Evolutionary conservation across 345 rosid genomes (phyloP), one percentile per base, ranked within the genome.

Genomic region (Citropsis articulata): DNA sequence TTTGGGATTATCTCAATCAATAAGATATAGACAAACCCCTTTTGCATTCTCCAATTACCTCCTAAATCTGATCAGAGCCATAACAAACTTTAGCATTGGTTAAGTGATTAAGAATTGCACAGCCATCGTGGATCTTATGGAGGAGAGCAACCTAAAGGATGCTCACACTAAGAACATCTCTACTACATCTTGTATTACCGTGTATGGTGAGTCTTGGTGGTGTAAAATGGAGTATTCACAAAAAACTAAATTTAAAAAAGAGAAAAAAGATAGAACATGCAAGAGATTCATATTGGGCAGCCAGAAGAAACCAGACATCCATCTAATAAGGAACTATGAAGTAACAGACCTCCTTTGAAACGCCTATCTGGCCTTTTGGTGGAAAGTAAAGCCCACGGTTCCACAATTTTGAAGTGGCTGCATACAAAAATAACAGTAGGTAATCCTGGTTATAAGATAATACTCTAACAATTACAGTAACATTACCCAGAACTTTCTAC

Each of bases 351-450:
- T 94, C 96, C 82, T 89, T 90, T 18, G 92, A 78, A 64, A 88
- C 73, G 68, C 75, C 75, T 33, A 65, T 92, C 62, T 83, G 86
- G 80, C 71, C 85, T 72, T 81, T 77, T n/a, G 75, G 80, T 7
- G 83, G 89, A 72, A 95, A 87, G 87, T 78, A 95, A 80, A 95
- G 90, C 70, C 98, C 98, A 75, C 83, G 81, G 61, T 86, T 86
- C 98, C 98, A 93, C 78, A 87, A 72, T 81, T 90, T 89, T 56
- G 97, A 88, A 78, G 78, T 84, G 83, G 94, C 99, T 95, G 86
- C 84, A 76, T 75, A 82, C 72, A 76, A 25, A 5, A 72, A 38
- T 62, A 73, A 78, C 42, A 64, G 67, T 72, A 24, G 64, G 6
- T 31, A 7, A 73, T 7, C 59, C 69, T 77, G 28, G 25, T 70